Evolutionary conservation across 208 protist species (phyloP), one percentile per base, ranked within the genome.

Genomic region (Phytomonas serpens): DNA sequence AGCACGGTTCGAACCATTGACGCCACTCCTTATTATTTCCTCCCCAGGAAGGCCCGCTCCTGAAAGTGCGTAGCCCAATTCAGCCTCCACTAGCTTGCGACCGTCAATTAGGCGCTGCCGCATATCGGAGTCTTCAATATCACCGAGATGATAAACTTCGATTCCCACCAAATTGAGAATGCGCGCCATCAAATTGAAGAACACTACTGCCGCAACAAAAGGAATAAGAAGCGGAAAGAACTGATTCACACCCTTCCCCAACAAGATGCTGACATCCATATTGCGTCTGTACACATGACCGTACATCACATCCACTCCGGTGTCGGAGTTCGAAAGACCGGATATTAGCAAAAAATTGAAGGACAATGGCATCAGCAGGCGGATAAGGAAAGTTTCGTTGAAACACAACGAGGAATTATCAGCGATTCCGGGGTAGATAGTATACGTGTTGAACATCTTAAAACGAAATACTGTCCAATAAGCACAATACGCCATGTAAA

Each of bases 401-500:
- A 97, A 97, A 78, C 91, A 96, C 32, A 97, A 71, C 29, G 89
- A 94, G 51, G 90, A 84, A 70, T 93, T 93, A 67, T 95, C 88
- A 61, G 89, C 87, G 64, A 95, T 93, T 72, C 82, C 76, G 11
- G 93, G 90, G 71, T 95, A 87, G n/a, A 96, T 81, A 31, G 93
- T 81, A 74, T 96, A 95, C 30, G 95, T 77, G 73, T 96, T 88
- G 69, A 96, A 96, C 30, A 97, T 79, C 77, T 94, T 94, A 42
- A 97, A 86, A 75, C 93, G 90, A 63, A 97, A 89, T 42, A 90
- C 87, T 5, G 90, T 86, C 91, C 90, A 96, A 81, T 96, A 97
- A 32, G 88, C 68, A 78, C 89, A 95, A 78, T 86, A 90, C 31
- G 86, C 90, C 87, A 95, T 94, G 83, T 97, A 97, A 76, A 93